These are phyloP conservation scores for Apiospora malaysiana DNA, from an alignment of 2,329 filamentous ascomycete species.

Conservation along the genomic window DNA sequence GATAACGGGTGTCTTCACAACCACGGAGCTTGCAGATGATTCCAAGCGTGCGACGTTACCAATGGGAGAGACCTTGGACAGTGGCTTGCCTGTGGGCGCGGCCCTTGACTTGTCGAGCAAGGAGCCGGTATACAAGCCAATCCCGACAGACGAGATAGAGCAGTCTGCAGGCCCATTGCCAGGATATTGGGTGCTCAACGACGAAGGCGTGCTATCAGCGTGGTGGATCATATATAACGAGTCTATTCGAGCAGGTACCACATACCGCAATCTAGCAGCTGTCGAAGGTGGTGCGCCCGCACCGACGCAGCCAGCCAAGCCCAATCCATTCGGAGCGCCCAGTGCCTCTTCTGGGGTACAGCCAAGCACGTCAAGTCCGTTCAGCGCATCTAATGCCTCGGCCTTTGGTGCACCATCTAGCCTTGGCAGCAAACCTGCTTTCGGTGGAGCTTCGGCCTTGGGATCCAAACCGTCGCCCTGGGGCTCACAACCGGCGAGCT, in stretches of 20 bases:
- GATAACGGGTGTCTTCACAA: slow-evolving; percentile 73
- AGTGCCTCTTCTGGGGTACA: slow-evolving; percentile 27
- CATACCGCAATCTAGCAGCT: slow-evolving; percentile 72
- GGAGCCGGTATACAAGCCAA: slow-evolving; percentile 78
- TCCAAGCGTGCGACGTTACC: slow-evolving; percentile 77
- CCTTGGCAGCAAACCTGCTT: slow-evolving; percentile 46
- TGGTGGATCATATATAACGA: slow-evolving; percentile 96
- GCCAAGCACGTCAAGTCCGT: slow-evolving; percentile 36
- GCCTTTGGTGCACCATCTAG: slow-evolving; percentile 49
- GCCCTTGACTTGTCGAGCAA: slow-evolving; percentile 83
- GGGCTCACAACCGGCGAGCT: slow-evolving; percentile 44
- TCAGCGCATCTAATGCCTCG: slow-evolving; percentile 40
- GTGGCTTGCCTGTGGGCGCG: slow-evolving; percentile 80
- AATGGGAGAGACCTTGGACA: slow-evolving; percentile 68
- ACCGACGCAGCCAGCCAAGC: slow-evolving; percentile 40
- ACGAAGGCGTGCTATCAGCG: slow-evolving; percentile 81
- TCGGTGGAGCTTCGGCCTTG: slow-evolving; percentile 54
- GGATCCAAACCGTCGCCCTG: slow-evolving; percentile 60
- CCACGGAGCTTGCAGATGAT: slow-evolving; percentile 75
- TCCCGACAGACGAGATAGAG: slow-evolving; percentile 77
- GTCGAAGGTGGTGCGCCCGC: slow-evolving; percentile 46
- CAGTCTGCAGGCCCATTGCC: slow-evolving; percentile 83
- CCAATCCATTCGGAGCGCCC: slow-evolving; percentile 31
- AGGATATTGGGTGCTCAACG: slow-evolving; percentile 82
- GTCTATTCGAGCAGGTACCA: slow-evolving; percentile 75